Conservation (phyloP, 108 stramenopile genomes). For the Aureococcus anophagefferens region DNA sequence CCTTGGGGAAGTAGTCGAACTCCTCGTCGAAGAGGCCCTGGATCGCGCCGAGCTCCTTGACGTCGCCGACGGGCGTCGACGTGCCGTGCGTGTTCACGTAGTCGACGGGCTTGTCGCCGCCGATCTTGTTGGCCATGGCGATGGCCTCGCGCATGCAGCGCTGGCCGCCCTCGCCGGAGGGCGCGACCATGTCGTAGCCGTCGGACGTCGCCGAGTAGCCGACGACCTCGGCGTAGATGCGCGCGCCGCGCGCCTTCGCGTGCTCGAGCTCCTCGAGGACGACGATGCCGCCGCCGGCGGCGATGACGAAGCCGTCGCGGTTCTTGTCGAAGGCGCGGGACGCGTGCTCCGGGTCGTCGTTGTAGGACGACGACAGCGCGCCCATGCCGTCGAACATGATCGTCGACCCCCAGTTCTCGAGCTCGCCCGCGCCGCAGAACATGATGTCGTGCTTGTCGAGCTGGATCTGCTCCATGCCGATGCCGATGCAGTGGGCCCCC, state of each 20-base stretch:
- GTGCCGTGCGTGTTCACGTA: conserved; percentile 98
- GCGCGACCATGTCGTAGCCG: conserved; percentile 97
- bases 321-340: conserved; percentile 88
- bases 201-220: conserved; percentile 96
- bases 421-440: conserved; percentile 83
- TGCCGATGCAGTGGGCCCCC: conserved; percentile 83
- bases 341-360: conserved; percentile 73
- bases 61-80: conserved; percentile 93
- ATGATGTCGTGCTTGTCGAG: conserved; percentile 75
- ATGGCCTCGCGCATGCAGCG: conserved; percentile 86
- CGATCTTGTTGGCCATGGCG: conserved; percentile 53
- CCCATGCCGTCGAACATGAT: conserved; percentile 92
- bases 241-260: conserved; percentile 88
- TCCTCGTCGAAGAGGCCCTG: conserved; percentile 59
- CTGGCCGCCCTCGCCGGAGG: conserved; percentile 85
- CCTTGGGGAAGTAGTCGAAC: conserved; percentile 75
- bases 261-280: conserved; percentile 56
- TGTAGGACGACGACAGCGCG: conserved; percentile 78
- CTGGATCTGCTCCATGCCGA: conserved; percentile 79
- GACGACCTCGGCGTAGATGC: conserved; percentile 84
- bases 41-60: conserved; percentile 83
- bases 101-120: conserved; percentile 63
- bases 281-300: conserved; percentile 86
- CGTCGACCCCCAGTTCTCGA: conserved; percentile 77
- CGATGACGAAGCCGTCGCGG: conserved; percentile 98